These are phyloP conservation scores for Aureobasidium sp. DNA, from an alignment of 2,329 filamentous ascomycete species.

Conservation along the genomic window DNA sequence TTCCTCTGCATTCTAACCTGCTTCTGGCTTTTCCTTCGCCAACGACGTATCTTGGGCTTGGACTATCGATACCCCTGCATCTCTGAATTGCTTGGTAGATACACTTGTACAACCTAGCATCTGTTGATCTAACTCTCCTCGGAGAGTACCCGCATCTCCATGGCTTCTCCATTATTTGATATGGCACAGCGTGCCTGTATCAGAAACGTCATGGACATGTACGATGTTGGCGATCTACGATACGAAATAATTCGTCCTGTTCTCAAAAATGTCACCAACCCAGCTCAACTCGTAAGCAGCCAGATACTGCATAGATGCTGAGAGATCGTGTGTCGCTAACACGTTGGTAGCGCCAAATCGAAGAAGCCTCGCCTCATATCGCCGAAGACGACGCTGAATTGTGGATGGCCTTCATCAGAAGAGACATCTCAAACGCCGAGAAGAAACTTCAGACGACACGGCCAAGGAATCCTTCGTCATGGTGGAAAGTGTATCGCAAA, in stretches of 20 bases:
- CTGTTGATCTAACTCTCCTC: not conserved
- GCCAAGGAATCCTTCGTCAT: slow-evolving; percentile 60
- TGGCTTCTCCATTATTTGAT: slow-evolving; percentile 31
- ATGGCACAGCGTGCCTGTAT: slow-evolving; percentile 36
- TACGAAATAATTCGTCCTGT: slow-evolving; percentile 61
- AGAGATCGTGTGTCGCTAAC: not conserved
- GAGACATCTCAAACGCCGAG: slow-evolving; percentile 64
- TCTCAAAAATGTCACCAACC: slow-evolving; percentile 63
- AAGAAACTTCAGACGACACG: slow-evolving; percentile 50
- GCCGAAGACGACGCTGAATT: slow-evolving; percentile 61
- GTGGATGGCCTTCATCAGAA: slow-evolving; percentile 72
- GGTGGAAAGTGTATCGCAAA: slow-evolving; percentile 67
- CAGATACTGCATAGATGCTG: no score
- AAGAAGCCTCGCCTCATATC: slow-evolving; percentile 70
- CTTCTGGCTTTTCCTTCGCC: not conserved
- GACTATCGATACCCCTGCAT: not conserved
- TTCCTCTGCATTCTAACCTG: not conserved
- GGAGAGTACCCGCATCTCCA: not conserved
- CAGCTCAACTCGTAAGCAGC: slow-evolving; percentile 55
- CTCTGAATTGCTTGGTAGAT: not conserved
- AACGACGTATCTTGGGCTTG: not conserved
- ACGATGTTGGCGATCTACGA: slow-evolving; percentile 64
- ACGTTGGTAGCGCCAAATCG: slow-evolving; percentile 46
- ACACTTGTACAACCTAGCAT: not conserved
- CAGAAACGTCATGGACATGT: slow-evolving; percentile 43